phyloP scores from a whole-genome alignment of 2,329 filamentous ascomycete species.

The Colletotrichum kahawae region DNA sequence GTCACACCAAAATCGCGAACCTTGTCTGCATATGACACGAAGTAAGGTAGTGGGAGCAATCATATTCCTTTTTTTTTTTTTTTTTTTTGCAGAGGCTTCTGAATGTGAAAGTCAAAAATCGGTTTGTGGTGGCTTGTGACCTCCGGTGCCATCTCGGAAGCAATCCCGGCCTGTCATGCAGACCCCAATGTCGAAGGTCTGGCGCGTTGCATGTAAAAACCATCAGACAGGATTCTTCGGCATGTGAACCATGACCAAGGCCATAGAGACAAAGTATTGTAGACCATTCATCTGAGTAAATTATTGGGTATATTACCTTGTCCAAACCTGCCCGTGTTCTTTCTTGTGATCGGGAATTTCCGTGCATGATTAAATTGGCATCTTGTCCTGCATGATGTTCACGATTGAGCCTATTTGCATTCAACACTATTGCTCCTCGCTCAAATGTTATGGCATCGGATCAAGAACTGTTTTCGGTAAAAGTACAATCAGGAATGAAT shows the following conservation, averaged over 20 bases:
- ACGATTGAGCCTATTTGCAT: not conserved
- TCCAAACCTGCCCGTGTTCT: not conserved
- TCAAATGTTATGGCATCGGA: accelerated
- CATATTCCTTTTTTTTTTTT: not conserved
- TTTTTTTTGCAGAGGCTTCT: accelerated
- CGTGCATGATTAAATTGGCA: not conserved
- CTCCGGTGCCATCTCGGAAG: not conserved
- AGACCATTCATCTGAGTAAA: not conserved
- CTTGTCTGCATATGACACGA: not conserved
- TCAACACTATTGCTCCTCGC: not conserved
- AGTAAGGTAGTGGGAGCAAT: not conserved
- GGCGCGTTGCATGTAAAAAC: not conserved
- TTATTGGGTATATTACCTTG: not conserved
- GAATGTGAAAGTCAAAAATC: not conserved
- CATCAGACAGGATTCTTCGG: not conserved
- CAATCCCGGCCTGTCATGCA: not conserved
- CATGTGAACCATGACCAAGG: not conserved
- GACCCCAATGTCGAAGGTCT: not conserved
- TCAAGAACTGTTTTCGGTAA: not conserved
- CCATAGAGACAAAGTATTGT: too few species aligned
- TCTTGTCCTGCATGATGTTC: not conserved
- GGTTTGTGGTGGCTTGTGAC: not conserved
- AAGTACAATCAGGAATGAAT: not conserved
- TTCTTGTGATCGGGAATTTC: not conserved
- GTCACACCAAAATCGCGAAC: not conserved